A percentile compares a stretch with the other conserved stretches of the same genome.
phyloP scores from a whole-genome alignment of 192 early-diverging fungal species.

The Linnemannia hyalina region DNA sequence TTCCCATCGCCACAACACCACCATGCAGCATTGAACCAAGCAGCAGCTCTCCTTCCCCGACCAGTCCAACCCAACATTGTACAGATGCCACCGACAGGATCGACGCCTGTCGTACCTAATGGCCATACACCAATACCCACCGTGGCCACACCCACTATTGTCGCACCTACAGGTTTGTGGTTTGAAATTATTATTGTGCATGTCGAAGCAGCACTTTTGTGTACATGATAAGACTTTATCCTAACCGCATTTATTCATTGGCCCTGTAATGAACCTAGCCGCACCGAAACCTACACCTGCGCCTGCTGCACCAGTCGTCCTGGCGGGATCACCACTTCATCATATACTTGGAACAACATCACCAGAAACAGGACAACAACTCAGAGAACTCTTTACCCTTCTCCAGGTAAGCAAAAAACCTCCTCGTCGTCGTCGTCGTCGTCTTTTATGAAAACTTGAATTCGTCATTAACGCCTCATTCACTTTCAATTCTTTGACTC shows the following conservation, averaged over 20 bases:
- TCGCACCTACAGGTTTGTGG: slow-evolving; percentile 21
- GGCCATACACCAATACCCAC: slow-evolving; percentile 22
- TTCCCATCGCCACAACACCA: slow-evolving; percentile 1
- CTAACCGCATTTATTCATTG: neutral
- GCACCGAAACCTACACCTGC: neutral
- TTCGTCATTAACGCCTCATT: neutral
- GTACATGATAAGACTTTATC: neutral
- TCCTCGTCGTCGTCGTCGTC: neutral
- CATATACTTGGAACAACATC: slow-evolving; percentile 32
- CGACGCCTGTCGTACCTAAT: slow-evolving; percentile 2
- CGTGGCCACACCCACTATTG: neutral
- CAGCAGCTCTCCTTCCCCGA: slow-evolving; percentile 1
- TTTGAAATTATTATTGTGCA: neutral
- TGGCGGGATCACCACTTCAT: slow-evolving; percentile 42
- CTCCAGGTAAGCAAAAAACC: slow-evolving; percentile 30
- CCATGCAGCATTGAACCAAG: neutral
- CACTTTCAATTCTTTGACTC: neutral
- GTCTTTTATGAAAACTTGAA: neutral
- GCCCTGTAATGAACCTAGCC: neutral
- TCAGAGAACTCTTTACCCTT: slow-evolving; percentile 27
- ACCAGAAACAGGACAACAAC: slow-evolving; percentile 26
- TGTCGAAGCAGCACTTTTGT: neutral
- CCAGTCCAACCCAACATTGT: slow-evolving; percentile 15
- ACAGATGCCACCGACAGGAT: slow-evolving; percentile 12
- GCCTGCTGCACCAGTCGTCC: slow-evolving; percentile 27